Base-by-base conservation (phyloP, 306 rosid species). In the Trifolium subterraneum region DNA sequence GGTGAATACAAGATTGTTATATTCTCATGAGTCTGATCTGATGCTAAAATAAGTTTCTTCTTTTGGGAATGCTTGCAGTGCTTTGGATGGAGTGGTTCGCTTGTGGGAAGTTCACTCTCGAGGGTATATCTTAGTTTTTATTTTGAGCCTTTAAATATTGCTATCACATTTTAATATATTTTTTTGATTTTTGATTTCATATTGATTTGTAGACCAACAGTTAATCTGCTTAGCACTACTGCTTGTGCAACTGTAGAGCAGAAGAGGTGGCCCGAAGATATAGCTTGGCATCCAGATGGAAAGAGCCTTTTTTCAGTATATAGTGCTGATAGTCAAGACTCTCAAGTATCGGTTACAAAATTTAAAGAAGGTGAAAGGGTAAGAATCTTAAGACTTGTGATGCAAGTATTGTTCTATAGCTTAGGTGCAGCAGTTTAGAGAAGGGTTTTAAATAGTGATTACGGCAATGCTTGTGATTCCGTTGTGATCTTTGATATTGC, bases 31-130 rank as follows among this genome's bases (percentile, higher is more conserved):
- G 20, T 74, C 68, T 82, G 75, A 80, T 67, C 64, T 79, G 75
- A 80, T 71, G 64, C 7, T 54, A 72, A 29, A 29, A 29, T 29
- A 29, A 65, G n/a, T 44, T 44, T 44, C 23, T 70, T 20, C 19
- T 63, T 59, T 81, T 75, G 73, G 51, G 56, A 78, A 84, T 83
- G 58, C 42, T 79, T 84, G 72, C 92, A 93, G 97, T 78, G 90
- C 97, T 29, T 82, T 93, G 86, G 98, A 93, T 83, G 93, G 97
- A 72, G 63, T 87, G 31, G 84, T 93, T 85, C 85, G 84, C 81
- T 79, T 93, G 77, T 93, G 98, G 95, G 85, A 90, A 81, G 82
- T 88, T 82, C 86, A 82, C 10, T 68, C 88, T 36, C 59, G 41
- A 58, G 91, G 95, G 93, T 93, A 89, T 76, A 78, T 74, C 56